A percentile compares a stretch with the other conserved stretches of the same genome.
phyloP scores from a whole-genome alignment of 345 rosid genomes.

The Mallotus nudiflorus region DNA sequence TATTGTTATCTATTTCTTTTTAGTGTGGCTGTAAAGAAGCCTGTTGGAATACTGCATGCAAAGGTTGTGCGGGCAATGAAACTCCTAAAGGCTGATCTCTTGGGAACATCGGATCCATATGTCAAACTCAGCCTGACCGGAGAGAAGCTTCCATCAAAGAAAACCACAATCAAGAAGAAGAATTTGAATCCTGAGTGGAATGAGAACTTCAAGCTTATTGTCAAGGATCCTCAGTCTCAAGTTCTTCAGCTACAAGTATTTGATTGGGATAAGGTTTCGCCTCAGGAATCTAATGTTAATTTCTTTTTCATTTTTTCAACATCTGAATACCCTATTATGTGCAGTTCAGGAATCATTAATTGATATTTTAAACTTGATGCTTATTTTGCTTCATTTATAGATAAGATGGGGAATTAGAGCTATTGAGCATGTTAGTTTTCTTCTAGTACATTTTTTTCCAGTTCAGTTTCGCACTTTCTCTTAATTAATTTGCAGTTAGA shows the following conservation, averaged over 20 bases:
- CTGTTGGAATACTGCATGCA: slow-evolving; percentile 72
- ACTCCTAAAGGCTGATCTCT: slow-evolving; percentile 60
- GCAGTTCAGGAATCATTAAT: too few relatives aligned
- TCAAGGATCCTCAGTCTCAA: slow-evolving; percentile 64
- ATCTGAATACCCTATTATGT: too few relatives aligned
- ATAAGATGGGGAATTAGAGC: too few relatives aligned
- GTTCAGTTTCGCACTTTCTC: too few relatives aligned
- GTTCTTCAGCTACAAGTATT: slow-evolving; percentile 64
- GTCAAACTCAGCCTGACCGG: slow-evolving; percentile 63
- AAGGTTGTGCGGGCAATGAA: slow-evolving; percentile 61
- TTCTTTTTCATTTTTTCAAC: not conserved
- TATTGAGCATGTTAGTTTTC: too few relatives aligned
- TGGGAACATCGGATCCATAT: slow-evolving; percentile 78
- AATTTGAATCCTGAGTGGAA: slow-evolving; percentile 83
- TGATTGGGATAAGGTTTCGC: slow-evolving; percentile 80
- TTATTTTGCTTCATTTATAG: too few relatives aligned
- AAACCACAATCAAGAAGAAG: slow-evolving; percentile 68
- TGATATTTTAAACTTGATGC: too few relatives aligned
- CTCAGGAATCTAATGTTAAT: not conserved
- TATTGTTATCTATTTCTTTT: slow-evolving; percentile 7
- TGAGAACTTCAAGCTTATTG: slow-evolving; percentile 67
- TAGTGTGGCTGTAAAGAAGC: slow-evolving; percentile 63
- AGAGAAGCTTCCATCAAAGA: slow-evolving; percentile 63
- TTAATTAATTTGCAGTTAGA: not conserved
- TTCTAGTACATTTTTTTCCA: too few relatives aligned